Percentiles rank a stretch among this genome's conserved stretches.
phyloP scores from a whole-genome alignment of 192 early-diverging fungal species.

The Oehlia diaphana region DNA sequence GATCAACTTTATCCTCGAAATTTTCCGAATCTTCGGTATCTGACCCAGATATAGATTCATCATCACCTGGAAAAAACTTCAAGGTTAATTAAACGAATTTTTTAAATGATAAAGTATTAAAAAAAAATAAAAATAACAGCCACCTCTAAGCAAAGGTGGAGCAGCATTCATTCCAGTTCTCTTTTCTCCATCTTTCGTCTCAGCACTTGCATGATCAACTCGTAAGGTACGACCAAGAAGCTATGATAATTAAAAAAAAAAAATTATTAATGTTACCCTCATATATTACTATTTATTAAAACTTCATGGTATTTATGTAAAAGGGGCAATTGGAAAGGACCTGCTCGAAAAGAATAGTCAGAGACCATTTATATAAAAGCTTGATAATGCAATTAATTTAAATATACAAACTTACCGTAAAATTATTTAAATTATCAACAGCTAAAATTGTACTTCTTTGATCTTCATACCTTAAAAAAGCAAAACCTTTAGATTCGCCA shows the following conservation, averaged over 20 bases:
- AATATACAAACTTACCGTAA: conserved; percentile 41
- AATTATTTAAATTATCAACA: conserved; percentile 94
- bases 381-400: background rate
- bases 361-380: background rate
- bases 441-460: conserved; percentile 87
- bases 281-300: background rate
- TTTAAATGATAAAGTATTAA: too few species aligned
- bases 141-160: conserved; percentile 41
- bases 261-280: background rate
- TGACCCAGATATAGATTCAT: conserved; percentile 26
- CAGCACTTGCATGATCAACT: conserved; percentile 66
- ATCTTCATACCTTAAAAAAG: conserved; percentile 91
- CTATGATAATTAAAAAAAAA: conserved; percentile 28
- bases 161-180: conserved; percentile 54
- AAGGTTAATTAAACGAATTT: too few species aligned
- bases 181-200: conserved; percentile 33
- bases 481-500: conserved; percentile 83
- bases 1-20: conserved; percentile 57
- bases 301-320: background rate
- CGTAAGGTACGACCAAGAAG: conserved; percentile 58
- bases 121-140: background rate
- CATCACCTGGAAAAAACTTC: conserved; percentile 11
- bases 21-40: conserved; percentile 35
- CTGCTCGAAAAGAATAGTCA: background rate
- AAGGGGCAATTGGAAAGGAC: background rate